A percentile compares a stretch with the other conserved stretches of the same genome.
Evolutionary conservation across 1,284 basidiomycete species (phyloP).

Genomic region (Abortiporus biennis): DNA sequence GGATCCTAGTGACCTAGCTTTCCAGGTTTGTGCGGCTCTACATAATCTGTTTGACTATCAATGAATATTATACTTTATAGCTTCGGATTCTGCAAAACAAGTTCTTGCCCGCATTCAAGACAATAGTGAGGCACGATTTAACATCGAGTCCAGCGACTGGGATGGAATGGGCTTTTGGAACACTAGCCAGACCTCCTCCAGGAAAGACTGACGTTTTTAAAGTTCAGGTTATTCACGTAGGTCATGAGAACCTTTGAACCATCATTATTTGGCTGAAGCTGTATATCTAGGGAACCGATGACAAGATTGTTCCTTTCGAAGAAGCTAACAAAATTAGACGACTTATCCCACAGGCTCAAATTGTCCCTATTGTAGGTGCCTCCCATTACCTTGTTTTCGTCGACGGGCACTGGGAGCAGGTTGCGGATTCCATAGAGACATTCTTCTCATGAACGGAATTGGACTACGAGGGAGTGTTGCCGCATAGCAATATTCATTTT

Average conservation of each 20-base stretch:
- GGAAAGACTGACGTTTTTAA: conserved; percentile 23
- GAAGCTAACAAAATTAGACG: conserved; percentile 47
- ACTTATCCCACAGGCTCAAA: conserved; percentile 44
- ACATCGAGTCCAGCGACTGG: conserved; percentile 18
- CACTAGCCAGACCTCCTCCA: conserved; percentile 8
- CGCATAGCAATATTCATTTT: too few relatives aligned
- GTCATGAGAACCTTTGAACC: conserved; percentile 15
- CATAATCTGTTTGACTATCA: too few relatives aligned
- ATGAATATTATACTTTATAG: too few relatives aligned
- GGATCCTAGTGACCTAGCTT: too few relatives aligned
- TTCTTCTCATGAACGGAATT: conserved; percentile 25
- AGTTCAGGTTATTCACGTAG: conserved; percentile 58
- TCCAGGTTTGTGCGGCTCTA: too few relatives aligned
- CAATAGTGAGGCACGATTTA: conserved; percentile 16
- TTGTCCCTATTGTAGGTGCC: conserved; percentile 53
- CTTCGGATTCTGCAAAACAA: too few relatives aligned
- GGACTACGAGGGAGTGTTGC: too few relatives aligned
- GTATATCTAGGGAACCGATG: conserved; percentile 49
- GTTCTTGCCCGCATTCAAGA: conserved; percentile 19
- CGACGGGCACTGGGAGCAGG: conserved; percentile 44
- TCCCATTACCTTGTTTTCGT: conserved; percentile 40
- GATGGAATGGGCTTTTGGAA: conserved; percentile 18
- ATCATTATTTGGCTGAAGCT: neutral
- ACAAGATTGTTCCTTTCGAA: conserved; percentile 53
- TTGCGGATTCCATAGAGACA: conserved; percentile 29